Conservation (phyloP, 2,329 filamentous ascomycete genomes). For the Rhinocladiella mackenziei region DNA sequence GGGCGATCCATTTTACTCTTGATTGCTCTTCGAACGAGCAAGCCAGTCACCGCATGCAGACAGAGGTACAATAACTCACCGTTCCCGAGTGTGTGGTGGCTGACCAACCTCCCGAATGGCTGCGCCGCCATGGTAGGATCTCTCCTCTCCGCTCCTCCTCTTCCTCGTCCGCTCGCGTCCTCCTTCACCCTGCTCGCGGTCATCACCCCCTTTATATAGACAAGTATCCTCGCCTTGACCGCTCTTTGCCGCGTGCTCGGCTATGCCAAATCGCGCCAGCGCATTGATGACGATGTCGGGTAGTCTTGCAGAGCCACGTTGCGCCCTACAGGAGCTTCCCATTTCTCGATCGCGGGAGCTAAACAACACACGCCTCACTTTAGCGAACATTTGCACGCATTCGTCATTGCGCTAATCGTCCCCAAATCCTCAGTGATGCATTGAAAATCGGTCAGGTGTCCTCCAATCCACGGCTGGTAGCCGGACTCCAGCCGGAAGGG, state of each 20-base stretch:
- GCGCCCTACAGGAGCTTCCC: constrained; percentile 17
- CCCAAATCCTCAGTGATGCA: constrained; percentile 11
- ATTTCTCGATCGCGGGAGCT: constrained; percentile 18
- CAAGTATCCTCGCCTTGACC: constrained; percentile 14
- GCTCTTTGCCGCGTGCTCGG: constrained; percentile 19
- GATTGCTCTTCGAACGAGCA: no score
- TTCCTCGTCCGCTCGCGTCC: constrained; percentile 1
- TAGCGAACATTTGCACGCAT: constrained; percentile 14
- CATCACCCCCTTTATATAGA: constrained; percentile 21
- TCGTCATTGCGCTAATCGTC: constrained; percentile 14
- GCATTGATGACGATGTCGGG: constrained; percentile 26
- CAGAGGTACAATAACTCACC: no score
- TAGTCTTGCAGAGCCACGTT: constrained; percentile 26
- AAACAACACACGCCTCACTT: constrained; percentile 24
- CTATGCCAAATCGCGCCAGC: constrained; percentile 21
- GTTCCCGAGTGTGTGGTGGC: no score
- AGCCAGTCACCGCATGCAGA: no score
- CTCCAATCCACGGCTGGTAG: constrained; percentile 4
- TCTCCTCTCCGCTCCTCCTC: constrained; percentile 2
- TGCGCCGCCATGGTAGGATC: no score
- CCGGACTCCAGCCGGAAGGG: no score
- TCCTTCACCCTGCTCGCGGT: background rate
- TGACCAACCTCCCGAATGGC: no score
- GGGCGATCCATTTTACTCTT: background rate
- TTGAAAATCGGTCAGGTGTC: constrained; percentile 20